Conservation (phyloP, 2,329 filamentous ascomycete species). For the Fusarium annulatum region DNA sequence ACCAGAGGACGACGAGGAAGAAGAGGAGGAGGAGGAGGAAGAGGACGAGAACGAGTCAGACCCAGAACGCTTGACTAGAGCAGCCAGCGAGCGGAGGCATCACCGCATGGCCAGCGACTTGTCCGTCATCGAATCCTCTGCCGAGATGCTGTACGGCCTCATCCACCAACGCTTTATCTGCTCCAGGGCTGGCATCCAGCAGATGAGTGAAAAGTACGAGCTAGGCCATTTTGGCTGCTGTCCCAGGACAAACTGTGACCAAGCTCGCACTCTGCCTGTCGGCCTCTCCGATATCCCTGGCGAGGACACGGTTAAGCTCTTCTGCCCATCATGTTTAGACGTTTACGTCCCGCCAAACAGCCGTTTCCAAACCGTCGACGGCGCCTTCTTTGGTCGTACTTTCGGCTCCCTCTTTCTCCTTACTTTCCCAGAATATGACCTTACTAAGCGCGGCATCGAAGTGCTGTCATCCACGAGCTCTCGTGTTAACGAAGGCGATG, state of each 20-base stretch:
- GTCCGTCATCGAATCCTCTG: slow-evolving; percentile 94
- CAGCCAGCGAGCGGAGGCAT: slow-evolving; percentile 76
- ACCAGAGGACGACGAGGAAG: slow-evolving; percentile 91
- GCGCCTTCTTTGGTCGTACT: slow-evolving; percentile 97
- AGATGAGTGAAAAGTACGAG: slow-evolving; percentile 99
- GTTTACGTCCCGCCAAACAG: slow-evolving; percentile 98
- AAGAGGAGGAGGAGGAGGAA: slow-evolving; percentile 82
- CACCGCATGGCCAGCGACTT: slow-evolving; percentile 90
- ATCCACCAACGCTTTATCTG: slow-evolving; percentile 99
- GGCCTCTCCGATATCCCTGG: slow-evolving; percentile 94
- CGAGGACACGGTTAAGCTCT: slow-evolving; percentile 97
- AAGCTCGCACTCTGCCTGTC: slow-evolving; percentile 90
- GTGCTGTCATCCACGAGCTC: slow-evolving; percentile 57
- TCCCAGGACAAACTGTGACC: slow-evolving; percentile 92
- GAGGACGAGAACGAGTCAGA: slow-evolving; percentile 79
- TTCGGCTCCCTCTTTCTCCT: slow-evolving; percentile 98
- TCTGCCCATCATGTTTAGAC: slow-evolving; percentile 95
- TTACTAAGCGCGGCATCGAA: slow-evolving; percentile 76
- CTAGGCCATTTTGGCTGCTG: slow-evolving; percentile 95
- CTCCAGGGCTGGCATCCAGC: slow-evolving; percentile 93
- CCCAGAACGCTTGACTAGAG: slow-evolving; percentile 62
- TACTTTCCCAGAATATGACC: slow-evolving; percentile 96
- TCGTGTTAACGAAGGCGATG: slow-evolving; percentile 56
- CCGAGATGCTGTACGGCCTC: slow-evolving; percentile 97
- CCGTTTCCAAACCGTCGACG: slow-evolving; percentile 95